Evolutionary conservation across 169 alveolate genomes (phyloP), one percentile per base, ranked within the genome.

Genomic region (Hepatocystis sp.): DNA sequence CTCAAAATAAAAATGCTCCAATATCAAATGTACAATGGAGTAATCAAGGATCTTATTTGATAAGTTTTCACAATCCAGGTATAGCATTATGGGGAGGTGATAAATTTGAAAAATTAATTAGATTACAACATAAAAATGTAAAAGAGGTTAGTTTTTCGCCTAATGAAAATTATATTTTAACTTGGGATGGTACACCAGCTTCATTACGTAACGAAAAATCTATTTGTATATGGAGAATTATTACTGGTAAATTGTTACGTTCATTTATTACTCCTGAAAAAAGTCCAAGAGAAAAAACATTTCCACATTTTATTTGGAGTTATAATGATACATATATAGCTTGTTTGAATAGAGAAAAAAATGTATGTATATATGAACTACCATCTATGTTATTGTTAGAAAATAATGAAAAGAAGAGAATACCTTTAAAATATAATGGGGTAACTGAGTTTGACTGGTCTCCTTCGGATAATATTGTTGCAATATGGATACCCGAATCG

Each of bases 1-100:
- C 98, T 0, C 88, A 86, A 27, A 91, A 94, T 4, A 97, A 95
- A 23, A 85, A 95, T 55, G 97, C 98, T 94, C 94, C 98, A 0
- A 96, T 95, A 39, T 93, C 92, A 63, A 92, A 94, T 55, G 98
- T 95, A 0, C 96, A 95, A 91, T 96, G 98, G 98, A 95, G 98
- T 30, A 94, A 96, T 15, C 94, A 91, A 66, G 98, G 98, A 7
- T 94, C 97, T 13, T 96, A 94, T 67, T 91, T 96, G 40, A 97
- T 94, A 10, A 93, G 96, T 25, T 96, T 94, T 89, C 96, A 95
- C 66, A 85, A 96, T 56, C 97, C 95, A 10, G 98, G 97, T 92
- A 94, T 95, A 46, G 97, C 94, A 21, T 90, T 95, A 13, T 95
- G 96, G 95, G 97, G 97, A 0, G 98, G 98, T 4, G 93, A 92